Conservation (phyloP, 2,329 filamentous ascomycete species). For the Aciculosporium take region DNA sequence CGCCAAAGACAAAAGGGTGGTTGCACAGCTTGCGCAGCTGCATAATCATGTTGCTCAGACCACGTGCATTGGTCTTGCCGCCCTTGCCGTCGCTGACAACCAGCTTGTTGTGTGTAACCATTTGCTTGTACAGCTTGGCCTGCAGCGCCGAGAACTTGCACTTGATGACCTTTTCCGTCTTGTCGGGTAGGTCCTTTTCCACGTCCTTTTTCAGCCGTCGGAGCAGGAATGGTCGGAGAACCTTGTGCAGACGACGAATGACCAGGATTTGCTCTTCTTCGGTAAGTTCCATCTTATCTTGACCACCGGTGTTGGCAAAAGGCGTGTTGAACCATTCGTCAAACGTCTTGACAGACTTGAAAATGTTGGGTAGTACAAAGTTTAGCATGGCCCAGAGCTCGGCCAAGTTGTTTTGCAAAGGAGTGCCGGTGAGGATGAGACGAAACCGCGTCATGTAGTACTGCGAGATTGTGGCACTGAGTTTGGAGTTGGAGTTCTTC, state of each 20-base stretch:
- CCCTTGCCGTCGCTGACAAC: constrained; percentile 90
- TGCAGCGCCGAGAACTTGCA: constrained; percentile 95
- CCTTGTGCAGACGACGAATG: constrained; percentile 96
- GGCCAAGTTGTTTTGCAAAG: constrained; percentile 88
- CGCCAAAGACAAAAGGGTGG: constrained; percentile 95
- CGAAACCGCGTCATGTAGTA: constrained; percentile 94
- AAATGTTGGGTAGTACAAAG: constrained; percentile 94
- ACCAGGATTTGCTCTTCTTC: constrained; percentile 99
- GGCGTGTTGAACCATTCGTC: constrained; percentile 99
- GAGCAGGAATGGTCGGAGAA: constrained; percentile 88
- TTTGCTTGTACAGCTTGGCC: constrained; percentile 89
- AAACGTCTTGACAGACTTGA: constrained; percentile 97
- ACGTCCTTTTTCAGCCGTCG: constrained; percentile 99
- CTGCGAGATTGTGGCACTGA: constrained; percentile 84
- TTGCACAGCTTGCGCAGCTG: constrained; percentile 97
- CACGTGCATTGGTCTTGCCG: constrained; percentile 84
- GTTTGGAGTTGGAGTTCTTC: constrained; percentile 96
- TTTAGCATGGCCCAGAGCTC: constrained; percentile 98
- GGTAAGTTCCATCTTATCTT: constrained; percentile 96
- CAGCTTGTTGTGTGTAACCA: constrained; percentile 89
- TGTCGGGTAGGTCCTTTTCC: constrained; percentile 96
- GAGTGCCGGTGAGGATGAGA: constrained; percentile 92
- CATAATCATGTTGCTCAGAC: constrained; percentile 99
- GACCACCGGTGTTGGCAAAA: constrained; percentile 92
- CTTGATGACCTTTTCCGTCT: constrained; percentile 98